These are phyloP conservation scores for Xerocomellus intermedius DNA, from an alignment of 768 basidiomycete genomes.

Conservation along the genomic window DNA sequence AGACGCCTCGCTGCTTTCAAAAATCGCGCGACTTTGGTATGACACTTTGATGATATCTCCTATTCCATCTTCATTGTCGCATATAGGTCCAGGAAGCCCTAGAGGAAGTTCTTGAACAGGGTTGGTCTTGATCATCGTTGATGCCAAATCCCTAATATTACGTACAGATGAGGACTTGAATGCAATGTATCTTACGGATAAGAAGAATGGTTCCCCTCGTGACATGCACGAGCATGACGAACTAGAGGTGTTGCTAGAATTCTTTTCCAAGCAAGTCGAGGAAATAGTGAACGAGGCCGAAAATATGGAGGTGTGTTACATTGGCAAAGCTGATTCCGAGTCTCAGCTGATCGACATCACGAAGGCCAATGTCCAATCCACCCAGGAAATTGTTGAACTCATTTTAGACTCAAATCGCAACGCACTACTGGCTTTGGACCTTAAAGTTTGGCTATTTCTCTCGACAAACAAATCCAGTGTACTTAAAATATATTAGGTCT, in stretches of 20 bases:
- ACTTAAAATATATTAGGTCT: conserved; percentile 51
- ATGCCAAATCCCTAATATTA: not conserved
- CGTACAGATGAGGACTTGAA: conserved; percentile 84
- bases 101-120: conserved; percentile 89
- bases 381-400: conserved; percentile 96
- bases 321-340: not conserved
- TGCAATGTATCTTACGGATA: conserved; percentile 94
- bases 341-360: not conserved
- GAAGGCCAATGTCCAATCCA: conserved; percentile 87
- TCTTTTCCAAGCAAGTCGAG: conserved; percentile 94
- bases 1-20: conserved; percentile 85
- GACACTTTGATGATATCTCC: conserved; percentile 9
- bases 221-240: conserved; percentile 84
- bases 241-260: conserved; percentile 89
- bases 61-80: not conserved
- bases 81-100: conserved; percentile 81
- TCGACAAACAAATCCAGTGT: not conserved
- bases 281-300: conserved; percentile 94
- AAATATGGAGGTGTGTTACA: conserved; percentile 66
- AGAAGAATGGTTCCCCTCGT: conserved; percentile 61
- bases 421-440: conserved; percentile 83
- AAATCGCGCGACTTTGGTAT: conserved; percentile 82
- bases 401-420: conserved; percentile 97
- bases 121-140: conserved; percentile 38
- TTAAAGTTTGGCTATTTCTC: conserved; percentile 54